Evolutionary conservation across 192 early-diverging fungal genomes (phyloP).

Genomic region (Kickxella alabastrina): DNA sequence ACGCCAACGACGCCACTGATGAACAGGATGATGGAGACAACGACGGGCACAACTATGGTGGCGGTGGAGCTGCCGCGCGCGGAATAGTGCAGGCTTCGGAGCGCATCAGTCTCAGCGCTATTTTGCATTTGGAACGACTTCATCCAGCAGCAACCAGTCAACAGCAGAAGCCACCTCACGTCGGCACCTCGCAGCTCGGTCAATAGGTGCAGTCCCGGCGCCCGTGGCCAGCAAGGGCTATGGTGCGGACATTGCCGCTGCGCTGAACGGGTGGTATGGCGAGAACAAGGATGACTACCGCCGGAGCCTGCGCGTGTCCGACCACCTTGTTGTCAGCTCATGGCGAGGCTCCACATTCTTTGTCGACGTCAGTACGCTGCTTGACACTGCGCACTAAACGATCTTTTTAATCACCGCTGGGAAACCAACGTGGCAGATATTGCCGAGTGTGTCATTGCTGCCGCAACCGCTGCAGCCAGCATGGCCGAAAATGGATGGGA

Average conservation of each 20-base stretch:
- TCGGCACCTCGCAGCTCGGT: background rate
- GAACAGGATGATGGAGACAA: background rate
- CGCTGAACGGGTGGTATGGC: constrained; percentile 47
- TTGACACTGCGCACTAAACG: constrained; percentile 48
- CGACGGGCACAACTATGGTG: no score
- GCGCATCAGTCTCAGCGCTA: background rate
- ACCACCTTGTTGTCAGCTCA: constrained; percentile 48
- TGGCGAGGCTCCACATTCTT: constrained; percentile 51
- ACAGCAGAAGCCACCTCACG: background rate
- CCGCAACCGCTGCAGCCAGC: no score
- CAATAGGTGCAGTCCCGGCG: background rate
- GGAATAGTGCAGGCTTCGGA: no score
- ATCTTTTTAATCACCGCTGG: constrained; percentile 41
- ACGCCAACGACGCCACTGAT: background rate
- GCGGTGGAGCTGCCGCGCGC: background rate
- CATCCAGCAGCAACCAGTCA: background rate
- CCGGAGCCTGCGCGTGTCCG: constrained; percentile 28
- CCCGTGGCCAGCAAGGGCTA: background rate
- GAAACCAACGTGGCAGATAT: constrained; percentile 12
- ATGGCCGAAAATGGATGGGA: constrained; percentile 21
- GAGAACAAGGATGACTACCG: constrained; percentile 38
- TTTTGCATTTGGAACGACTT: background rate
- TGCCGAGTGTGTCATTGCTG: no score
- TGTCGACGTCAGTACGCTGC: constrained; percentile 39
- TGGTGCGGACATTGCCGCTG: constrained; percentile 22